Evolutionary conservation across 345 rosid species (phyloP).

Genomic region (Salix viminalis): DNA sequence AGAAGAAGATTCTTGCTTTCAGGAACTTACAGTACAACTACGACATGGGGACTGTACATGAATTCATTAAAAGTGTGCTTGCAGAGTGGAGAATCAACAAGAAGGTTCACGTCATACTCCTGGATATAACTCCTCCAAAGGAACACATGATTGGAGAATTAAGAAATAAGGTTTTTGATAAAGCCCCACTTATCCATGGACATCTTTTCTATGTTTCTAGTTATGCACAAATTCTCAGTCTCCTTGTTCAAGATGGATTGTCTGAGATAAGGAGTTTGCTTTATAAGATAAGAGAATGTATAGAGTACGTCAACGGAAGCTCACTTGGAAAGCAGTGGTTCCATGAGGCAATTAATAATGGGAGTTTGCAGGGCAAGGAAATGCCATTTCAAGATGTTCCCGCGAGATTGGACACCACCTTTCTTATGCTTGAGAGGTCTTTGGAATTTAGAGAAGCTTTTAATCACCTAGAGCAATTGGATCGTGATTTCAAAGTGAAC

Average conservation of each 20-base stretch:
- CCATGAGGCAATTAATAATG: accelerated
- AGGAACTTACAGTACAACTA: neutral
- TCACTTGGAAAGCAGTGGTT: neutral
- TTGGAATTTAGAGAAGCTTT: neutral
- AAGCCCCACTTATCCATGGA: neutral
- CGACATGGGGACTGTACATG: neutral
- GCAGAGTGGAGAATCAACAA: neutral
- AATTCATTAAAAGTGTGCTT: neutral
- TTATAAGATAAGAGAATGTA: neutral
- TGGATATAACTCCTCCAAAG: neutral
- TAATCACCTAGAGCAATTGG: neutral
- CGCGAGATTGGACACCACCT: neutral
- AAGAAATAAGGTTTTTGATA: neutral
- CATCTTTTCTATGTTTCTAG: neutral
- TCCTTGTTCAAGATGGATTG: neutral
- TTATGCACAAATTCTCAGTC: neutral
- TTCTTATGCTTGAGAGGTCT: neutral
- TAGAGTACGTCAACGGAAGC: neutral
- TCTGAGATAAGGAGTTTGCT: neutral
- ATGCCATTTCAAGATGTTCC: neutral
- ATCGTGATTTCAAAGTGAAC: neutral
- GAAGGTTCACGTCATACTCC: neutral
- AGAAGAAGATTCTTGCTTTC: neutral
- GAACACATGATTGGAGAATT: neutral
- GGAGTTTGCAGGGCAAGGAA: neutral